phyloP scores from a whole-genome alignment of 106 monocot genomes.

The Acorus gramineus region DNA sequence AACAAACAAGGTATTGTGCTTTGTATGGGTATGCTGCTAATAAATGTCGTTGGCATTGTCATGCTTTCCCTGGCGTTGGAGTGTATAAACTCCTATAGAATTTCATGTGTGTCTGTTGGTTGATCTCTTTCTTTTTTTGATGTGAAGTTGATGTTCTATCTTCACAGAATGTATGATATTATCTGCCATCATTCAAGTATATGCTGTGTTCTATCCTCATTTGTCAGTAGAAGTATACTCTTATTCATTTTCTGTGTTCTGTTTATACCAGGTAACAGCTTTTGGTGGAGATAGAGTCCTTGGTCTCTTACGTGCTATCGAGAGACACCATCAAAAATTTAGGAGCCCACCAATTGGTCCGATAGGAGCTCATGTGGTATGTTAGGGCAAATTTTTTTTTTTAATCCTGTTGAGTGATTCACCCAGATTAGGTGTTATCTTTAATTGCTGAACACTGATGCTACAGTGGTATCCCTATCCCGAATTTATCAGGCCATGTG shows the following conservation, averaged over 20 bases:
- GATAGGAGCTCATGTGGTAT: constrained; percentile 83
- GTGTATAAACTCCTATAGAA: too few species aligned
- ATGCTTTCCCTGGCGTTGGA: too few species aligned
- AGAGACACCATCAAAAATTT: constrained; percentile 57
- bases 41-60: too few species aligned
- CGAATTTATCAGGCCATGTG: too few species aligned
- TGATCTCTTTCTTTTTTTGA: too few species aligned
- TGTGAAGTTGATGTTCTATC: too few species aligned
- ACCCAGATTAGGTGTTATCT: not conserved
- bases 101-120: too few species aligned
- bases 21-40: too few species aligned
- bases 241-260: constrained; percentile 6
- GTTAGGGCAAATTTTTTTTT: not conserved
- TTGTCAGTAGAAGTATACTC: not conserved
- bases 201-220: not conserved
- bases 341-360: constrained; percentile 77
- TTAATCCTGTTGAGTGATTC: not conserved
- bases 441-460: too few species aligned
- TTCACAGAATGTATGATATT: too few species aligned
- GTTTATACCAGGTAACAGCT: constrained; percentile 59
- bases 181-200: constrained; percentile 9
- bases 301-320: constrained; percentile 55
- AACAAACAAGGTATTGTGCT: constrained; percentile 47
- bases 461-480: too few species aligned
- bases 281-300: constrained; percentile 95